A percentile compares a stretch with the other conserved stretches of the same genome.
Evolutionary conservation across 1,284 basidiomycete genomes (phyloP).

Genomic region (Cryptococcus wingfieldii): DNA sequence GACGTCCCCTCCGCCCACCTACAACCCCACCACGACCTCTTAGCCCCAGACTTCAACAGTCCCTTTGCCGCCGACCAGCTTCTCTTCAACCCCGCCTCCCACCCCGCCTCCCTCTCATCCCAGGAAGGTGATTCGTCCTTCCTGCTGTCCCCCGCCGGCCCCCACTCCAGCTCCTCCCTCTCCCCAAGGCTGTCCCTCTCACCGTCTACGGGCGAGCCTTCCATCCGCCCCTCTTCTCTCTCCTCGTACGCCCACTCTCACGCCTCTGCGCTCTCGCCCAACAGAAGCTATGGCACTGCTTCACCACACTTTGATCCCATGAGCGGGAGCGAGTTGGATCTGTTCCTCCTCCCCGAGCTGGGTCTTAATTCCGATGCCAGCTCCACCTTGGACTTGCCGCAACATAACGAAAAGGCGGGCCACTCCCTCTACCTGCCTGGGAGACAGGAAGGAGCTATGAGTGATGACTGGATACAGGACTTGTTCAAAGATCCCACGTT

Average conservation of each 20-base stretch:
- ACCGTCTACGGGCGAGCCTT: conserved; percentile 19
- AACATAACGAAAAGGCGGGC: conserved; percentile 5
- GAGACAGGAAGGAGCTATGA: background rate
- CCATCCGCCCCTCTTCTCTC: conserved; percentile 4
- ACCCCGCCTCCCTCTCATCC: conserved; percentile 5
- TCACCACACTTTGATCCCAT: conserved; percentile 17
- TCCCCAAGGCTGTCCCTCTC: conserved; percentile 22
- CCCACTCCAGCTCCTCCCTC: background rate
- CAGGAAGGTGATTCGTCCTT: conserved; percentile 5
- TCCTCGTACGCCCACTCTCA: conserved; percentile 30
- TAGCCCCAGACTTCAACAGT: conserved; percentile 25
- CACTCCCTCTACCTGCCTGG: conserved; percentile 14
- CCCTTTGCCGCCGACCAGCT: conserved; percentile 8
- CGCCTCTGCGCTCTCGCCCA: conserved; percentile 28
- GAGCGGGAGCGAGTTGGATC: conserved; percentile 33
- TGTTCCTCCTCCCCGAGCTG: conserved; percentile 25
- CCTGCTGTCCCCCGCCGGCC: conserved; percentile 6
- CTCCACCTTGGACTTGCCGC: background rate
- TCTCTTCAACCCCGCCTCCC: conserved; percentile 4
- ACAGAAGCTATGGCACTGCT: background rate
- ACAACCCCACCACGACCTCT: conserved; percentile 24
- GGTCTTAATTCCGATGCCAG: background rate
- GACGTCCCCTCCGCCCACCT: conserved; percentile 6
- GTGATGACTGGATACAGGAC: conserved; percentile 11
- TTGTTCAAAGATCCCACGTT: conserved; percentile 3